Percentiles rank a stretch among this genome's conserved stretches.
Conservation (phyloP, 257 asterid genomes). For the Pogostemon cablin region DNA sequence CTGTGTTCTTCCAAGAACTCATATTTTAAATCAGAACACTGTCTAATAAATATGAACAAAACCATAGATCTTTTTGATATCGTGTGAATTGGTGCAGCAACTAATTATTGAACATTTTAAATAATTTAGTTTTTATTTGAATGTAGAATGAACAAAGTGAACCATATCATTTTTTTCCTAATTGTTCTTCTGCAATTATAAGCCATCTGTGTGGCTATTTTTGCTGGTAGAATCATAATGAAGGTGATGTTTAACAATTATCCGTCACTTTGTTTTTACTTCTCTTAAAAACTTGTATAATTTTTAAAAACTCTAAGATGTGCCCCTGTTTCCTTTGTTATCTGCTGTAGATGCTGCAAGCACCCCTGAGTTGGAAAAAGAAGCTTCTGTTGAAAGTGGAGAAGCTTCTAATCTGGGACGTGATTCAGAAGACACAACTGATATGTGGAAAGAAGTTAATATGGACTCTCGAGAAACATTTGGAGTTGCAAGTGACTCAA, state of each 20-base stretch:
- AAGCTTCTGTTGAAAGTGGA: slow-evolving; percentile 30
- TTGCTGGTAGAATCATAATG: not conserved
- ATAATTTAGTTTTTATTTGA: not conserved
- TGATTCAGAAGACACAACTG: slow-evolving; percentile 28
- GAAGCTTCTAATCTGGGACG: slow-evolving; percentile 42
- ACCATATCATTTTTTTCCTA: not conserved
- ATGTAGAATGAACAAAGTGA: not conserved
- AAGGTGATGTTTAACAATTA: not conserved
- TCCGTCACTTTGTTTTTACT: not conserved
- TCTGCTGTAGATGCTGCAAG: slow-evolving; percentile 39
- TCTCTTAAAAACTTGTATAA: not conserved
- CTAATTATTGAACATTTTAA: not conserved
- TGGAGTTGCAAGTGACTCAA: slow-evolving; percentile 30
- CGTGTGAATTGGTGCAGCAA: not conserved
- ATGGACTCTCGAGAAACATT: slow-evolving; percentile 34
- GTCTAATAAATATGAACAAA: not conserved
- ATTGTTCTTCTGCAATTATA: not conserved
- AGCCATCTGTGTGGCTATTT: not conserved
- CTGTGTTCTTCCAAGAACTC: slow-evolving; percentile 1
- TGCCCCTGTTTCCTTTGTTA: slow-evolving; percentile 17
- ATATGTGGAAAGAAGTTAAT: slow-evolving; percentile 29
- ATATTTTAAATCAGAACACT: slow-evolving; percentile 13
- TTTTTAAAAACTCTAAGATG: not conserved
- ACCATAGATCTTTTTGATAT: slow-evolving; percentile 6
- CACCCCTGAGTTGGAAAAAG: slow-evolving; percentile 34